Base-by-base conservation (phyloP, 2,329 filamentous ascomycete genomes). In the Hymenoscyphus repandus region DNA sequence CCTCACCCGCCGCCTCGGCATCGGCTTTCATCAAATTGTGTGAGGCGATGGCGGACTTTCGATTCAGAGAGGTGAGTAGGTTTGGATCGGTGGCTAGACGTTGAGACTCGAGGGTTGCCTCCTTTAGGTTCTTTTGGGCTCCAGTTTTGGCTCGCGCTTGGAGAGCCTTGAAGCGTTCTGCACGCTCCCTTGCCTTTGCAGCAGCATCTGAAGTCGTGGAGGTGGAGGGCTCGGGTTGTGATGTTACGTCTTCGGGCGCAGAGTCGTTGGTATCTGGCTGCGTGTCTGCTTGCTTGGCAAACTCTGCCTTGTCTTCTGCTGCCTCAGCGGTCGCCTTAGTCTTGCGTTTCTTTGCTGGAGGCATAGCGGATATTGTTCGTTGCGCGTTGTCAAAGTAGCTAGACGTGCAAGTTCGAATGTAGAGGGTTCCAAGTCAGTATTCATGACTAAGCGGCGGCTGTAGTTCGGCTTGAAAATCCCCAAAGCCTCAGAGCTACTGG, bases 11-110 rank as follows among this genome's bases (percentile, higher is more conserved):
- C 15, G 88, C 89, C 68, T 91, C 88, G 1, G 90, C 85, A 63
- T 96, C 90, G 3, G 90, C 89, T 73, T 96, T 96, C 39, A 96
- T 78, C 0, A 99, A 81, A 66, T 97, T 99, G 68, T 96, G 90
- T 5, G 86, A 84, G 17, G 93, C 92, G 59, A 93, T 84, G 49
- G 89, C 91, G 63, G 90, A 88, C 64, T 90, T 90, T 55, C 91
- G 87, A 57, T 86, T 83, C n/a, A 97, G 74, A 1, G 88, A 80
- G 1, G 82, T 82, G 44, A 96, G 80, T 55, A 92, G 79, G 3
- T 79, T 79, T 5, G 90, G 88, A 65, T 96, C 90, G 22, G 84
- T 83, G 3, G 86, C 80, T 45, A 90, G 75, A 38, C 90, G 84
- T 64, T 91, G 86, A 13, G 88, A 86, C 72, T 96, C 91, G 44